Evolutionary conservation across 345 rosid species (phyloP).

Genomic region (Bruguiera parviflora): DNA sequence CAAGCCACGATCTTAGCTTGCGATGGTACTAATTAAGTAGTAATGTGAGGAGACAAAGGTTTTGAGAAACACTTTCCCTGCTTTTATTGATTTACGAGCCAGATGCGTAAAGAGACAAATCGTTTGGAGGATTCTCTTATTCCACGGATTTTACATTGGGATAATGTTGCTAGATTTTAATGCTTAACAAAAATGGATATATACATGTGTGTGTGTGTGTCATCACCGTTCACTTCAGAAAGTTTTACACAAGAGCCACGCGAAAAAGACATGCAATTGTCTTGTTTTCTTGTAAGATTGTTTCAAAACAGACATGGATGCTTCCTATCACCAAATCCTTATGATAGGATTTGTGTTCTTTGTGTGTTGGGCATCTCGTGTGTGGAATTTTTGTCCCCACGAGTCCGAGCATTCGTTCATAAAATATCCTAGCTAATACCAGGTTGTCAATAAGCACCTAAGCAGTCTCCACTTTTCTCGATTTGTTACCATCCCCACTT

Average conservation of each 20-base stretch:
- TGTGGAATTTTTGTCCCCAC: conserved; percentile 14
- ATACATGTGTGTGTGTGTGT: no score
- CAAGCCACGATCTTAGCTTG: no score
- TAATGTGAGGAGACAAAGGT: no score
- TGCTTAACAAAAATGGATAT: no score
- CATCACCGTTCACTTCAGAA: no score
- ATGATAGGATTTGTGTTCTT: conserved; percentile 19
- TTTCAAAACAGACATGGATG: background rate
- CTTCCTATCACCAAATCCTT: conserved; percentile 15
- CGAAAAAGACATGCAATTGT: background rate
- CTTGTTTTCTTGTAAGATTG: background rate
- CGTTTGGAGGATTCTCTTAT: no score
- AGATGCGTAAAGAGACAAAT: no score
- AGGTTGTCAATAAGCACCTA: background rate
- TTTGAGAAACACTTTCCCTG: no score
- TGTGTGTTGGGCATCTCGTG: conserved; percentile 16
- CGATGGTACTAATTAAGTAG: no score
- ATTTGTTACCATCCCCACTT: background rate
- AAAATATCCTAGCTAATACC: conserved; percentile 5
- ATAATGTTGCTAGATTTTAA: no score
- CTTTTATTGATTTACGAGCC: no score
- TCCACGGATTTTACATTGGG: no score
- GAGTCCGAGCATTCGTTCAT: conserved; percentile 17
- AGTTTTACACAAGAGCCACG: background rate
- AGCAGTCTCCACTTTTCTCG: background rate